phyloP scores from a whole-genome alignment of 352 stramenopile species.

The Phytopythium helicoides region DNA sequence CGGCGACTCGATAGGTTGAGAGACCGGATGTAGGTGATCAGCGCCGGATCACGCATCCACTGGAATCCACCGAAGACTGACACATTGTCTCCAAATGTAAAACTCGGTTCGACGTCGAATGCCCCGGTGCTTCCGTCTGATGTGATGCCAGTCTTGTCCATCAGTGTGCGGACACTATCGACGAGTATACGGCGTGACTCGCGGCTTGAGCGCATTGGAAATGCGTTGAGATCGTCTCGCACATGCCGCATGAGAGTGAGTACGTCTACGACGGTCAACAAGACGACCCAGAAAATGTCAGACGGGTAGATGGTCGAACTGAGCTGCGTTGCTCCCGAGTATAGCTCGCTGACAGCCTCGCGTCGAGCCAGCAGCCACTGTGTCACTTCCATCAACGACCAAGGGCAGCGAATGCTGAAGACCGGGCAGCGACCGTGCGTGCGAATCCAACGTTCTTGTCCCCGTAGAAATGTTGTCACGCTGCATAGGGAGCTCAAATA shows the following conservation, averaged over 20 bases:
- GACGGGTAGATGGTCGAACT: conserved; percentile 5
- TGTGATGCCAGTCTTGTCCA: conserved; percentile 5
- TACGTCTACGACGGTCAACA: conserved; percentile 7
- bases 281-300: conserved; percentile 11
- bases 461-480: conserved; percentile 12
- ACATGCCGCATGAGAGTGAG: conserved; percentile 5
- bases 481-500: conserved; percentile 8
- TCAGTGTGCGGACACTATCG: neutral
- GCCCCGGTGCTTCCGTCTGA: neutral
- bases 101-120: neutral
- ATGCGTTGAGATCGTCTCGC: conserved; percentile 1
- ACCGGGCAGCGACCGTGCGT: conserved; percentile 9
- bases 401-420: conserved; percentile 6
- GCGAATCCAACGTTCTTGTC: conserved; percentile 13
- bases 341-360: conserved; percentile 9
- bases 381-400: conserved; percentile 7
- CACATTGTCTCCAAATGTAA: conserved; percentile 2
- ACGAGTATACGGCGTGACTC: neutral
- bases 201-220: neutral
- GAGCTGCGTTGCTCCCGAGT: conserved; percentile 3
- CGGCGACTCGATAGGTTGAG: conserved; percentile 28
- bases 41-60: conserved; percentile 15
- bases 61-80: conserved; percentile 6
- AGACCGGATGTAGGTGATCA: conserved; percentile 22
- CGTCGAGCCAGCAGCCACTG: conserved; percentile 11